Percentiles rank a stretch among this genome's conserved stretches.
phyloP scores from a whole-genome alignment of 2,329 filamentous ascomycete species.

The Pseudogymnoascus verrucosus region DNA sequence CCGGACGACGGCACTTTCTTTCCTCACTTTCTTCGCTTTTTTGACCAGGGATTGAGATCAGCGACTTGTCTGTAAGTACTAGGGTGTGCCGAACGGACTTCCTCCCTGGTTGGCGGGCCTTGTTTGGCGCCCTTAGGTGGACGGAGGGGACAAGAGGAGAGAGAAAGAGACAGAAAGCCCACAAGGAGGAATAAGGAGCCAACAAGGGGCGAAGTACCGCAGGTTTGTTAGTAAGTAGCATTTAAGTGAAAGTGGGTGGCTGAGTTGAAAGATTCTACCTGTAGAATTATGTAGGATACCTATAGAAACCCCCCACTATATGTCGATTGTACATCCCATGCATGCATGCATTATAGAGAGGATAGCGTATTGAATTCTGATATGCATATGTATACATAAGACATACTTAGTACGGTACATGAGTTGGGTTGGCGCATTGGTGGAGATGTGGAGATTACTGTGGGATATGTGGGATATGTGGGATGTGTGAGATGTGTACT shows the following conservation, averaged over 20 bases:
- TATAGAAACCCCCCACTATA: background rate
- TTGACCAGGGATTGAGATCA: background rate
- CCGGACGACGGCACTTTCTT: background rate
- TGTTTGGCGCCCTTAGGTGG: background rate
- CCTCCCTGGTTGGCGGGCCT: constrained; percentile 1
- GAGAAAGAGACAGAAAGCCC: background rate
- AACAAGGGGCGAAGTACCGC: background rate
- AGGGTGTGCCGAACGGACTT: background rate
- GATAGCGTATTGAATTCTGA: background rate
- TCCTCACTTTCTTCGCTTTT: background rate
- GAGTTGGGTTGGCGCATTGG: background rate
- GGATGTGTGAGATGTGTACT: background rate
- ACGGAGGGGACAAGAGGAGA: background rate
- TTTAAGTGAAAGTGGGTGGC: background rate
- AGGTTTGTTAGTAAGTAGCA: background rate
- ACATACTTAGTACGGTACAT: background rate
- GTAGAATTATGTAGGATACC: background rate
- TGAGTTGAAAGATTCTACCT: background rate
- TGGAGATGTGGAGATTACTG: background rate
- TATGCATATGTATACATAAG: constrained; percentile 8
- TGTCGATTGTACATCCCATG: background rate
- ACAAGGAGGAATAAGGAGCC: background rate
- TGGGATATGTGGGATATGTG: too few relatives aligned
- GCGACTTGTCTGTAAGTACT: background rate
- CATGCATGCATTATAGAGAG: background rate